Base-by-base conservation (phyloP, 805 yeast species). In the Clavispora fructus region DNA sequence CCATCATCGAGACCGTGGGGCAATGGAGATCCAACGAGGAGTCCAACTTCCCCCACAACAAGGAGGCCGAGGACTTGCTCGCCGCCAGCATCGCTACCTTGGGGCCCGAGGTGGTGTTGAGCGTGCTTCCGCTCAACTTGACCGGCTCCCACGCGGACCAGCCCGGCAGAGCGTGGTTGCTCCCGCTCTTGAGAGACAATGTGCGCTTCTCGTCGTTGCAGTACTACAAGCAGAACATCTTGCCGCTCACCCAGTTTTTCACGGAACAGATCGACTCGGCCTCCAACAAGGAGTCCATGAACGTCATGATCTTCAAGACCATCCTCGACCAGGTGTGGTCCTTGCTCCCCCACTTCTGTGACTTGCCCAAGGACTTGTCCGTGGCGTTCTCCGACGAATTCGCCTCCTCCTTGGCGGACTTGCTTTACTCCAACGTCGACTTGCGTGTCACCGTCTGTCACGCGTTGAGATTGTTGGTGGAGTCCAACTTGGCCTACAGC, bases 141-240 rank as follows among this genome's bases (percentile, higher is more conserved):
- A 73, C 75, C 28, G 79, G 84, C 6, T 63, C 69, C 19, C 56
- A 70, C 25, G 27, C 35, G 17, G 65, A 69, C 29, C 73, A 75
- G 38, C 77, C 83, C n/a, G 97, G 97, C 40, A 80, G 98, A 62
- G 97, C 97, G 40, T 94, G 98, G 97, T 61, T 94, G 56, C 75
- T 94, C 53, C 99, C 99, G 10, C 63, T 94, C 30, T 75, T 94
- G 50, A 84, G 97, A 68, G 97, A 91, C 58, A 82, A 87, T 58
- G 85, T 89, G 26, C 78, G 83, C 56, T 77, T 80, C 57, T 85
- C 97, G 1, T 74, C 76, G 40, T 70, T 94, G 46, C 69, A 76
- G 0, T 87, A 74, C 60, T 94, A 80, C 65, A 74, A 77, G 48
- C 65, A 66, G 19, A 72, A 82, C 33, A 76, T 94, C 43, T 64